Conservation (phyloP, 306 rosid genomes). For the Delonix regia region DNA sequence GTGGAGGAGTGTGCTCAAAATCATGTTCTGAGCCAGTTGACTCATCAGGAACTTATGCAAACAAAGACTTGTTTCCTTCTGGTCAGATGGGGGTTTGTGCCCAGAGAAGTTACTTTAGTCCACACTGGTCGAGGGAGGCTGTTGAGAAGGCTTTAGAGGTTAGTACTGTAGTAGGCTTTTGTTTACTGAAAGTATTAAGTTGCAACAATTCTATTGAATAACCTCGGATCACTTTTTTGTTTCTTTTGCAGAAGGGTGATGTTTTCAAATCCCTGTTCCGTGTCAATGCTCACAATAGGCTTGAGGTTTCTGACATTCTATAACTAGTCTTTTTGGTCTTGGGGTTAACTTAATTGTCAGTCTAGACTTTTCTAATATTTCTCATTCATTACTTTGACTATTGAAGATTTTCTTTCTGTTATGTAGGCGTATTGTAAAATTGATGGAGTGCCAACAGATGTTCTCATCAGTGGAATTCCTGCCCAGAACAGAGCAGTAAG, state of each 20-base stretch:
- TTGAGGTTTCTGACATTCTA: constrained; percentile 61
- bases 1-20: constrained; percentile 38
- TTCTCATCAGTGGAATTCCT: constrained; percentile 65
- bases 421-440: constrained; percentile 87
- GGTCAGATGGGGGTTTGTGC: constrained; percentile 34
- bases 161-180: constrained; percentile 30
- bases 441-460: constrained; percentile 79
- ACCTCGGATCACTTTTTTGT: constrained; percentile 25
- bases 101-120: constrained; percentile 53
- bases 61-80: constrained; percentile 41
- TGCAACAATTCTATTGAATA: background rate
- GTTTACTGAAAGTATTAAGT: background rate
- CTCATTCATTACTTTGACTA: constrained; percentile 21
- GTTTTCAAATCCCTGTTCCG: constrained; percentile 70
- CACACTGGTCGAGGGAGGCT: constrained; percentile 72
- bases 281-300: constrained; percentile 82
- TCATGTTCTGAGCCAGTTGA: constrained; percentile 40
- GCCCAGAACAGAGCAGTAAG: constrained; percentile 98
- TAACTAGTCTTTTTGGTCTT: background rate
- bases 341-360: background rate
- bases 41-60: constrained; percentile 39
- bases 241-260: constrained; percentile 71
- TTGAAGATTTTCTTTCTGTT: background rate
- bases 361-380: background rate
- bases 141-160: constrained; percentile 77